A percentile compares a stretch with the other conserved stretches of the same genome.
These are phyloP conservation scores for Pichia nanzhaoensis DNA, from an alignment of 805 yeast genomes.

Conservation along the genomic window DNA sequence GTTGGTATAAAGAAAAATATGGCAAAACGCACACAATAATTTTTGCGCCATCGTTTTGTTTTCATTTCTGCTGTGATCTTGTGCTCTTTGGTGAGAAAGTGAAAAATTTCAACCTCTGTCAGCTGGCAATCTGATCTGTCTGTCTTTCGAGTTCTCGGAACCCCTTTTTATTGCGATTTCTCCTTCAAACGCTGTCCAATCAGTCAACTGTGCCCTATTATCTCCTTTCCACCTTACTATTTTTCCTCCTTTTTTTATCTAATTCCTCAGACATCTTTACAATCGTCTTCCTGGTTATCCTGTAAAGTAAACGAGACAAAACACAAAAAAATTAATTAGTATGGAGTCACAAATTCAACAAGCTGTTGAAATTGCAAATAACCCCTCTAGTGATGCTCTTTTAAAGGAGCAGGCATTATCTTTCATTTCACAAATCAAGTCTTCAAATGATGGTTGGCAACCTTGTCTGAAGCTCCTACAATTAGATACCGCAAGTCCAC, in stretches of 20 bases:
- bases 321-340: constrained; percentile 16
- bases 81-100: background rate
- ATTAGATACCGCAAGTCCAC: constrained; percentile 25
- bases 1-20: background rate
- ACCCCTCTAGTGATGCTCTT: constrained; percentile 51
- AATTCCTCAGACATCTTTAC: background rate
- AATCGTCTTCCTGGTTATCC: background rate
- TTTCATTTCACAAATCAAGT: constrained; percentile 46
- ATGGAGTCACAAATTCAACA: constrained; percentile 65
- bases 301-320: background rate
- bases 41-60: too few relatives aligned
- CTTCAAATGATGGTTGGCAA: constrained; percentile 49
- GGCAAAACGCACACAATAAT: background rate
- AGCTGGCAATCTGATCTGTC: background rate
- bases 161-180: too few relatives aligned
- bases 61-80: too few relatives aligned
- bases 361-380: constrained; percentile 77
- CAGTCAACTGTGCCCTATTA: too few relatives aligned
- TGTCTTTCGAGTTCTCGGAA: background rate
- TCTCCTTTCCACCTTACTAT: background rate
- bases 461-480: constrained; percentile 44
- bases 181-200: background rate
- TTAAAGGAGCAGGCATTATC: constrained; percentile 57
- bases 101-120: constrained; percentile 1
- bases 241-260: background rate